phyloP scores from a whole-genome alignment of 495 filamentous ascomycete genomes.

The Penicillium robsamsonii region DNA sequence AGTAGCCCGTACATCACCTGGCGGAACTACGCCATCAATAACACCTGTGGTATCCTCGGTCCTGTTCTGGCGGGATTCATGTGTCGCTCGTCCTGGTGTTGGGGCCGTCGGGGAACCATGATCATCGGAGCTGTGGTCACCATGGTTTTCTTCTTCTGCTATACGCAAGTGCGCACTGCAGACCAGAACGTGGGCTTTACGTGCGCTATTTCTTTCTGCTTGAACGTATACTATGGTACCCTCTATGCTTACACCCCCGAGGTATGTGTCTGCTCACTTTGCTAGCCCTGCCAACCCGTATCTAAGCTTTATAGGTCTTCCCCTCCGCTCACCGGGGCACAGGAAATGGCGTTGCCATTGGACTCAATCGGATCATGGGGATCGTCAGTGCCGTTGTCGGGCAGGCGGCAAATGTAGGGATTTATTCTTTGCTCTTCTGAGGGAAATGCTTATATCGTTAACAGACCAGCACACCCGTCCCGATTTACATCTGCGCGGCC shows the following conservation, averaged over 20 bases:
- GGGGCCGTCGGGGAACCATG: constrained; percentile 66
- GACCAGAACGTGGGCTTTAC: constrained; percentile 63
- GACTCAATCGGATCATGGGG: constrained; percentile 68
- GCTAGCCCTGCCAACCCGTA: not conserved
- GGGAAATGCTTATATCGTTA: not conserved
- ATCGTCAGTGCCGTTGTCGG: constrained; percentile 67
- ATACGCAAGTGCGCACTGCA: constrained; percentile 58
- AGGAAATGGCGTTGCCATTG: constrained; percentile 68
- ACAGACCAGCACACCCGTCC: constrained; percentile 36
- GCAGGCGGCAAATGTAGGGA: constrained; percentile 28
- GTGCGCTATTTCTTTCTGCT: constrained; percentile 62
- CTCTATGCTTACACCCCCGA: constrained; percentile 63
- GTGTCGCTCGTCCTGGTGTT: constrained; percentile 53
- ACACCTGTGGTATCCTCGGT: constrained; percentile 61
- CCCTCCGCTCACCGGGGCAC: constrained; percentile 68
- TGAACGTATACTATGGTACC: constrained; percentile 72
- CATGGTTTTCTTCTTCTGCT: constrained; percentile 68
- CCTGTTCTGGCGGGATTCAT: constrained; percentile 65
- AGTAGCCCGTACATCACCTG: constrained; percentile 55
- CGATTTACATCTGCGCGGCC: constrained; percentile 67
- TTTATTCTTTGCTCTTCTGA: not conserved
- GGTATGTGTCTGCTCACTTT: constrained; percentile 5
- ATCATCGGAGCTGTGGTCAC: constrained; percentile 59
- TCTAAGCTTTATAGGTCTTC: constrained; percentile 26
- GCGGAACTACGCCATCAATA: constrained; percentile 70